A percentile compares a stretch with the other conserved stretches of the same genome.
Conservation (phyloP, 768 basidiomycete species). For the Trametes punicea region DNA sequence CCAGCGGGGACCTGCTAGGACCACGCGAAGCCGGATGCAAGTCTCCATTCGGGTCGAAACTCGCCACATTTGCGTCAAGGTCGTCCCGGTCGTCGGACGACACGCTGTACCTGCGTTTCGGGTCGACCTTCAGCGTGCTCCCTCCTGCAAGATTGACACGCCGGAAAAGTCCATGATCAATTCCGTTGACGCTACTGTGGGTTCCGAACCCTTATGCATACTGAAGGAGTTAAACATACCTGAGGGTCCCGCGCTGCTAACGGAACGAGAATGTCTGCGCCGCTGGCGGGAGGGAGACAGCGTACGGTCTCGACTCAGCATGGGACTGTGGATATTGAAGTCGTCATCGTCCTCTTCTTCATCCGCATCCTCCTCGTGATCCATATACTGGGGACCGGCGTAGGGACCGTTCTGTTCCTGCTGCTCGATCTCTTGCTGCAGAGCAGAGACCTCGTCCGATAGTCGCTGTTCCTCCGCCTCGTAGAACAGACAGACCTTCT, state of each 20-base stretch:
- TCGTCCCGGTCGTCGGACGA: constrained; percentile 42
- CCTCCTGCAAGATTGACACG: background rate
- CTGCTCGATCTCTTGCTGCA: constrained; percentile 53
- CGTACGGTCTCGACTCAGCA: constrained; percentile 35
- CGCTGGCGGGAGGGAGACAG: constrained; percentile 16
- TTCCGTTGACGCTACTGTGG: no score
- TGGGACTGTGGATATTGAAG: constrained; percentile 27
- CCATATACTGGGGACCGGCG: constrained; percentile 52
- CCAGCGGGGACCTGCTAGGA: constrained; percentile 34
- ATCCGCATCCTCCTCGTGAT: constrained; percentile 47
- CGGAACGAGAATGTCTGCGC: constrained; percentile 18
- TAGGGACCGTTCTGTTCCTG: constrained; percentile 60
- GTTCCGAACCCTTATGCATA: background rate
- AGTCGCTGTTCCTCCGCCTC: constrained; percentile 72
- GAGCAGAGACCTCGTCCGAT: constrained; percentile 50
- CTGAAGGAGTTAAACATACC: constrained; percentile 3
- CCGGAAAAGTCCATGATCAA: background rate
- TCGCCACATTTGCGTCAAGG: constrained; percentile 38
- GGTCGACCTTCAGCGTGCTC: constrained; percentile 18
- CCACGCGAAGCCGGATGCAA: constrained; percentile 17
- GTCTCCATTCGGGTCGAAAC: constrained; percentile 27
- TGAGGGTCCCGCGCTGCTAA: constrained; percentile 11
- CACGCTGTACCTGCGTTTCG: constrained; percentile 14
- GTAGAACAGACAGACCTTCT: constrained; percentile 82
- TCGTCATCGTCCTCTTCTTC: constrained; percentile 55